Percentiles rank a stretch among this genome's conserved stretches.
These are phyloP conservation scores for Pholiota molesta DNA, from an alignment of 768 basidiomycete species.

Conservation along the genomic window DNA sequence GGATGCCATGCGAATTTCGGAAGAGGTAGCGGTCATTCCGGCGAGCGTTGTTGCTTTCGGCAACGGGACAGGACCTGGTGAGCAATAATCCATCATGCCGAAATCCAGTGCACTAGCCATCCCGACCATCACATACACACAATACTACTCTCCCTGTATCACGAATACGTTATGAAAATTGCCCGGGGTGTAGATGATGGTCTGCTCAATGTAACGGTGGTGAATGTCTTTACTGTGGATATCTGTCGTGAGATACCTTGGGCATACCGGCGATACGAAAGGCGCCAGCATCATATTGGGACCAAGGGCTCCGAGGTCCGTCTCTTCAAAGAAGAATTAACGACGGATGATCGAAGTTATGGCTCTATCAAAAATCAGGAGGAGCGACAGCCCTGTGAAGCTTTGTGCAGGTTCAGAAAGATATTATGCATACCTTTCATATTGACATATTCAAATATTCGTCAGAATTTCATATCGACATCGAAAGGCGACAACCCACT, in stretches of 20 bases:
- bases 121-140: background rate
- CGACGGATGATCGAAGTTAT: background rate
- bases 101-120: background rate
- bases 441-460: background rate
- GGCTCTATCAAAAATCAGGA: background rate
- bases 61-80: background rate
- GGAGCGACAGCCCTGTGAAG: background rate
- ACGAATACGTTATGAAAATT: too few species aligned
- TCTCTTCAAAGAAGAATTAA: background rate
- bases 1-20: slow-evolving; percentile 36
- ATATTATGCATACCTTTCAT: background rate
- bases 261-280: slow-evolving; percentile 5
- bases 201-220: slow-evolving; percentile 6
- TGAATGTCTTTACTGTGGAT: slow-evolving; percentile 3
- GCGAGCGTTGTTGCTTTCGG: slow-evolving; percentile 13
- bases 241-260: background rate
- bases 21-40: slow-evolving; percentile 16
- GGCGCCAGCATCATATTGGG: background rate
- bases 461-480: background rate
- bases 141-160: too few species aligned
- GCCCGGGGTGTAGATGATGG: background rate
- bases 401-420: background rate
- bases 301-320: slow-evolving; percentile 4
- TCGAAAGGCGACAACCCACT: background rate
- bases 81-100: background rate